These are phyloP conservation scores for Russula sp. DNA, from an alignment of 768 basidiomycete genomes.

Conservation along the genomic window DNA sequence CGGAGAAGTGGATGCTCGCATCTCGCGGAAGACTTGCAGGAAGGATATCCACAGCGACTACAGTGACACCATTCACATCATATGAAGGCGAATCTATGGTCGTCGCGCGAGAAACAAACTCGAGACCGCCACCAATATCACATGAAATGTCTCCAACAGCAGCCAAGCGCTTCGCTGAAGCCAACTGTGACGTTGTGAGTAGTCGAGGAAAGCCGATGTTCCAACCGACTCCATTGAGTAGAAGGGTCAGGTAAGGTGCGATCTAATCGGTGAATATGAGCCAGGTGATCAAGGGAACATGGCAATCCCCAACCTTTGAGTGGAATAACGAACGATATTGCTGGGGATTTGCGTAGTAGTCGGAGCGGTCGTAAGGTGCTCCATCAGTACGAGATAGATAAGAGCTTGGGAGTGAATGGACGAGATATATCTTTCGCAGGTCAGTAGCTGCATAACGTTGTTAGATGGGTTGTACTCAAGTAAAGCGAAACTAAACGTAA, in stretches of 20 bases:
- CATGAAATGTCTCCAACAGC: conserved; percentile 88
- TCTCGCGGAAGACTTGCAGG: conserved; percentile 82
- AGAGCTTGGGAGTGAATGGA: conserved; percentile 64
- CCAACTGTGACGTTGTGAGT: conserved; percentile 65
- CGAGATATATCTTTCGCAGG: conserved; percentile 68
- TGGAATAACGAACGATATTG: conserved; percentile 66
- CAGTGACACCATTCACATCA: conserved; percentile 59
- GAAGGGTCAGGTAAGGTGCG: conserved; percentile 79
- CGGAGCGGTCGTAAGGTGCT: conserved; percentile 52
- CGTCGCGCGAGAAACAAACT: conserved; percentile 74
- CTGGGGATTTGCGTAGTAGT: conserved; percentile 74
- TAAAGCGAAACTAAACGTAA: conserved; percentile 34
- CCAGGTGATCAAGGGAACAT: not conserved
- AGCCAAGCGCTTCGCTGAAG: conserved; percentile 49
- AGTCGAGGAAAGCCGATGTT: conserved; percentile 71
- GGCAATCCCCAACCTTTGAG: conserved; percentile 48
- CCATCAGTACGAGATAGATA: conserved; percentile 66
- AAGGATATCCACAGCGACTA: conserved; percentile 91
- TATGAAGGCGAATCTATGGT: conserved; percentile 79
- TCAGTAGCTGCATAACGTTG: conserved; percentile 46
- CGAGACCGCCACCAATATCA: conserved; percentile 85
- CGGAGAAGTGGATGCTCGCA: conserved; percentile 74
- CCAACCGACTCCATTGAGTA: conserved; percentile 90
- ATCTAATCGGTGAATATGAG: conserved; percentile 46
- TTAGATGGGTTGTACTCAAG: not conserved